These are phyloP conservation scores for Ceratocystis cubensis DNA, from an alignment of 2,329 filamentous ascomycete genomes.

Conservation along the genomic window DNA sequence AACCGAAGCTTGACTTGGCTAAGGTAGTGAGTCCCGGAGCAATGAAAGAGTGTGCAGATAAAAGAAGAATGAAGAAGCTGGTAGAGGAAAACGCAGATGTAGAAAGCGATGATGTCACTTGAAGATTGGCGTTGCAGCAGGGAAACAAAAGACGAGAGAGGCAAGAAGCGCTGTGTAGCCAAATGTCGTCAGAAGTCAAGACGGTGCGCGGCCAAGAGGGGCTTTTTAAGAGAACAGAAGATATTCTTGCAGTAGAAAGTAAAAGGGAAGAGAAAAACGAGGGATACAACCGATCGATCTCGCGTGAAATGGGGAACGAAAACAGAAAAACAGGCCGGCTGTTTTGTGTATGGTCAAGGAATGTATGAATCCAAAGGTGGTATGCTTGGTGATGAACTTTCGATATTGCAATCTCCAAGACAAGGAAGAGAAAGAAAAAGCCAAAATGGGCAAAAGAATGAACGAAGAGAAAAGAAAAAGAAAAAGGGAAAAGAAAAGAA, in stretches of 20 bases:
- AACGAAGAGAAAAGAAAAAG: neutral
- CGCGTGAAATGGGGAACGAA: constrained; percentile 9
- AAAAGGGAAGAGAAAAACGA: neutral
- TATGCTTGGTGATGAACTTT: neutral
- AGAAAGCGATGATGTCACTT: neutral
- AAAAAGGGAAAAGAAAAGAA: constrained; percentile 13
- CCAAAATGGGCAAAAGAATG: constrained; percentile 12
- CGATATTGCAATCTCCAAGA: neutral
- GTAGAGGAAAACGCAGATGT: no score
- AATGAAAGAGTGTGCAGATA: neutral
- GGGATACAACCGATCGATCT: constrained; percentile 1
- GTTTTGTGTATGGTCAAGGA: neutral
- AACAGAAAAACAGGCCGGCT: neutral
- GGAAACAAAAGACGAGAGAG: neutral
- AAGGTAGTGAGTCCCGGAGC: neutral
- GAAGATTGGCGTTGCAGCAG: neutral
- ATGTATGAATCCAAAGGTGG: neutral
- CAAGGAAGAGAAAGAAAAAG: neutral
- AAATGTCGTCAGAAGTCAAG: neutral
- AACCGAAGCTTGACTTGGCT: neutral
- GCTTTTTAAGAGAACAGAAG: neutral
- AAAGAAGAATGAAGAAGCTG: neutral
- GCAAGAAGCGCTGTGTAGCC: neutral
- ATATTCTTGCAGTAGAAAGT: neutral
- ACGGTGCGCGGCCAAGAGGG: neutral